Conservation (phyloP, 2,329 filamentous ascomycete genomes). For the Emericellopsis atlantica region DNA sequence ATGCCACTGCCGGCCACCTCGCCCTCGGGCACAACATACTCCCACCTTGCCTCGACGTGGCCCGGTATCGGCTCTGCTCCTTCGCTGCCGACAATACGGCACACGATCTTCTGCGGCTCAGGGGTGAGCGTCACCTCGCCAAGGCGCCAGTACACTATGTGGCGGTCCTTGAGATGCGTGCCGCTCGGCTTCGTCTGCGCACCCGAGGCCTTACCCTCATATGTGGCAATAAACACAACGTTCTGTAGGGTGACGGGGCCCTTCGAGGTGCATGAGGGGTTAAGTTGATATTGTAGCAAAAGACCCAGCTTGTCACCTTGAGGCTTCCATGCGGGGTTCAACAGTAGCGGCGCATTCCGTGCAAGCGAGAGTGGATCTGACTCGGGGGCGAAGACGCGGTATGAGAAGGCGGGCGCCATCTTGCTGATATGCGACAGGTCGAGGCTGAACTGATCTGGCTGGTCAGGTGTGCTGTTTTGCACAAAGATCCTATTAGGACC, state of each 20-base stretch:
- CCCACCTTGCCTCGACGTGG: slow-evolving; percentile 74
- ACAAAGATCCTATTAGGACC: slow-evolving; percentile 90
- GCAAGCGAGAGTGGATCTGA: slow-evolving; percentile 16
- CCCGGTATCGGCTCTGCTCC: slow-evolving; percentile 59
- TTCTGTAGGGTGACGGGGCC: slow-evolving; percentile 46
- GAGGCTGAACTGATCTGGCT: slow-evolving; percentile 68
- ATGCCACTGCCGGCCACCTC: slow-evolving; percentile 43
- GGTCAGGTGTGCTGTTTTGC: slow-evolving; percentile 48
- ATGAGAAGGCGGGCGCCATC: slow-evolving; percentile 79
- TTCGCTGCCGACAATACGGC: slow-evolving; percentile 64
- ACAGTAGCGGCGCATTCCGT: slow-evolving; percentile 56
- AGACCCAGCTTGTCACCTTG: slow-evolving; percentile 78
- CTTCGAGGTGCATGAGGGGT: slow-evolving; percentile 47
- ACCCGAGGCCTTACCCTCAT: slow-evolving; percentile 54
- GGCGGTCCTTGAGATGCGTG: slow-evolving; percentile 67
- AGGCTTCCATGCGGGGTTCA: slow-evolving; percentile 71
- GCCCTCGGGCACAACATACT: slow-evolving; percentile 29
- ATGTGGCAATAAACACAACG: slow-evolving; percentile 58
- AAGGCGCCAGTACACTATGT: slow-evolving; percentile 68
- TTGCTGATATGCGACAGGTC: slow-evolving; percentile 60
- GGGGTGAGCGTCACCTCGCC: slow-evolving; percentile 58
- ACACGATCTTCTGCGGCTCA: slow-evolving; percentile 66
- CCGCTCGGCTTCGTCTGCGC: slow-evolving; percentile 70
- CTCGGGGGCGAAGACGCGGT: slow-evolving; percentile 58
- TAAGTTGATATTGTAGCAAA: slow-evolving; percentile 73